phyloP scores from a whole-genome alignment of 768 basidiomycete genomes.

The Termitomyces eurrhizus region DNA sequence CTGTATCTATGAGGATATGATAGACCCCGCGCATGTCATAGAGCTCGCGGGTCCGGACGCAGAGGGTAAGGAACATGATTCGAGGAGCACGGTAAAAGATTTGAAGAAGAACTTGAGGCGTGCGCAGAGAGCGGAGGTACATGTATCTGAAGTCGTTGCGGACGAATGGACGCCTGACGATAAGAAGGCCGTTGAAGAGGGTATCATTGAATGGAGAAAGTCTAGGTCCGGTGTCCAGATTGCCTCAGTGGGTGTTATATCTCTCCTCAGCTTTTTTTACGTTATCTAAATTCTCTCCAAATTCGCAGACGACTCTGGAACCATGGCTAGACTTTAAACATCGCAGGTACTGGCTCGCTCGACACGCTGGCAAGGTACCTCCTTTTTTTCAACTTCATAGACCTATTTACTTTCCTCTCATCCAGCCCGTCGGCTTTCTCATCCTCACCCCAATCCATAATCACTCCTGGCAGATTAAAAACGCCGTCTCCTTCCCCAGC shows the following conservation, averaged over 20 bases:
- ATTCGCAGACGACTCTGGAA: background rate
- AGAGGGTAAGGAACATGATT: constrained; percentile 22
- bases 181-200: constrained; percentile 43
- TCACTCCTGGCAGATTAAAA: background rate
- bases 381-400: background rate
- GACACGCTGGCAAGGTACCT: background rate
- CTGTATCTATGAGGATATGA: constrained; percentile 61
- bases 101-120: constrained; percentile 58
- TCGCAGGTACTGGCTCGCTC: background rate
- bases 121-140: constrained; percentile 52
- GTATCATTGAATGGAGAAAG: constrained; percentile 54
- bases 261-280: background rate
- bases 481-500: background rate
- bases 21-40: constrained; percentile 45
- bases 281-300: background rate
- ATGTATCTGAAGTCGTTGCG: constrained; percentile 38
- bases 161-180: constrained; percentile 41
- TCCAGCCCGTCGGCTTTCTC: background rate
- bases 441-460: background rate
- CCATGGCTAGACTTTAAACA: background rate
- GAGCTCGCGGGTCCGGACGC: constrained; percentile 28
- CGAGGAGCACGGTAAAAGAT: constrained; percentile 46
- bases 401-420: background rate
- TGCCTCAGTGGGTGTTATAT: constrained; percentile 31
- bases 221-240: constrained; percentile 55